Conservation (phyloP, 2,329 filamentous ascomycete species). For the Pseudopyrenochaeta lycopersici region DNA sequence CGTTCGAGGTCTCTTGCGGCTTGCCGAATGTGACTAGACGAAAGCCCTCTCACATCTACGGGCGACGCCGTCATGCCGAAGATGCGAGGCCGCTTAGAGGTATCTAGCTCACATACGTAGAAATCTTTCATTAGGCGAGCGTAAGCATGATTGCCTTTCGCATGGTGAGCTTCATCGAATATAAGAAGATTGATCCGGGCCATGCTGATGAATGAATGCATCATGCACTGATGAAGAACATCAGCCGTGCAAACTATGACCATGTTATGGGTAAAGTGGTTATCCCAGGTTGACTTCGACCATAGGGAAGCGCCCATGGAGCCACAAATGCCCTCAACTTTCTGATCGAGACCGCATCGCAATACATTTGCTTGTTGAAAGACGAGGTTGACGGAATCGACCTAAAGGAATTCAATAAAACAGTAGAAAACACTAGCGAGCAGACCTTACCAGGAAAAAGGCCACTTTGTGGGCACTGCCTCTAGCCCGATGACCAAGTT, state of each 20-base stretch:
- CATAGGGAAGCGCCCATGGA: conserved; percentile 69
- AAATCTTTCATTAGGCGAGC: conserved; percentile 89
- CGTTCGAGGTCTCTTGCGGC: conserved; percentile 78
- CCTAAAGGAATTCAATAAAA: conserved; percentile 52
- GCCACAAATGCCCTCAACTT: conserved; percentile 78
- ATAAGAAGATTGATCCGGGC: conserved; percentile 86
- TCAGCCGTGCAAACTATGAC: conserved; percentile 93
- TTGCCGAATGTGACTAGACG: conserved; percentile 68
- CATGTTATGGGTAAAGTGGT: conserved; percentile 71
- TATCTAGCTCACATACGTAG: conserved; percentile 66
- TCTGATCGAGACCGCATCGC: conserved; percentile 79
- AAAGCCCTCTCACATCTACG: conserved; percentile 73
- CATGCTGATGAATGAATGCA: conserved; percentile 82
- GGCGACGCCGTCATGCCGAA: conserved; percentile 98
- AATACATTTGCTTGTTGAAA: conserved; percentile 89
- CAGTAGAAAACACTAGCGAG: too few species aligned
- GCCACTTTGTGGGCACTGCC: conserved; percentile 72
- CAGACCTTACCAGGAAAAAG: conserved; percentile 77
- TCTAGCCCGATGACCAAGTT: conserved; percentile 73
- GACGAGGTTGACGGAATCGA: conserved; percentile 88
- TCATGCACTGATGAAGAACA: conserved; percentile 80
- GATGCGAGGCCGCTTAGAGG: conserved; percentile 71
- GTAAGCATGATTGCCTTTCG: conserved; percentile 93
- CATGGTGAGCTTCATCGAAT: conserved; percentile 96
- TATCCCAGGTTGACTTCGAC: conserved; percentile 68